A percentile compares a stretch with the other conserved stretches of the same genome.
Evolutionary conservation across 441 rosid genomes (phyloP).

Genomic region (Gossypium aridum): DNA sequence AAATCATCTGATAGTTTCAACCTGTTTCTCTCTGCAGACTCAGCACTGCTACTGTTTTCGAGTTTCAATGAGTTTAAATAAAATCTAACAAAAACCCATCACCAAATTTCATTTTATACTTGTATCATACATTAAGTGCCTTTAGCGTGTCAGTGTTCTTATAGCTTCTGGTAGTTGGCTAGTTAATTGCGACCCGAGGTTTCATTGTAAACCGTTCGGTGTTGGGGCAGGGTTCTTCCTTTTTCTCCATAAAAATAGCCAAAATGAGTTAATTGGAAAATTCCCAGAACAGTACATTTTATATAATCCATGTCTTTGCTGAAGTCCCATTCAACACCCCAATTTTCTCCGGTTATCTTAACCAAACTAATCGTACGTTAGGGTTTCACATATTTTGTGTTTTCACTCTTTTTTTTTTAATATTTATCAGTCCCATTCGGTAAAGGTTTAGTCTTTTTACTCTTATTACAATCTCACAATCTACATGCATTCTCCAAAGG

Average conservation of each 20-base stretch:
- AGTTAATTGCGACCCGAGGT: no score
- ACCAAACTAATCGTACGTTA: background rate
- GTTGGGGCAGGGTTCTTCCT: background rate
- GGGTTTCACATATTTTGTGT: background rate
- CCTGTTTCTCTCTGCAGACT: background rate
- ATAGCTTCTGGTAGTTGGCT: no score
- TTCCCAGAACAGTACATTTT: background rate
- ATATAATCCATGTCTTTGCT: no score
- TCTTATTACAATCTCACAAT: background rate
- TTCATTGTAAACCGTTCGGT: no score
- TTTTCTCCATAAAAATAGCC: background rate
- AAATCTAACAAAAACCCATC: no score
- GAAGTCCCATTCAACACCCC: background rate
- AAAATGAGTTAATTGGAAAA: background rate
- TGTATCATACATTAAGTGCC: no score
- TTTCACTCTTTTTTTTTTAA: background rate
- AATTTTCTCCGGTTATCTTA: background rate
- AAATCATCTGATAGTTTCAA: background rate
- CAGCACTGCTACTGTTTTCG: background rate
- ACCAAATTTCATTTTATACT: no score
- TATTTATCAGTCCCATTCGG: background rate
- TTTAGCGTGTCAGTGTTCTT: no score
- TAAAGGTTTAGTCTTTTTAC: background rate
- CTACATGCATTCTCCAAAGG: constrained; percentile 24
- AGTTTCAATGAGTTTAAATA: background rate